A percentile compares a stretch with the other conserved stretches of the same genome.
These are phyloP conservation scores for Quercus cerris DNA, from an alignment of 306 rosid genomes.

Conservation along the genomic window DNA sequence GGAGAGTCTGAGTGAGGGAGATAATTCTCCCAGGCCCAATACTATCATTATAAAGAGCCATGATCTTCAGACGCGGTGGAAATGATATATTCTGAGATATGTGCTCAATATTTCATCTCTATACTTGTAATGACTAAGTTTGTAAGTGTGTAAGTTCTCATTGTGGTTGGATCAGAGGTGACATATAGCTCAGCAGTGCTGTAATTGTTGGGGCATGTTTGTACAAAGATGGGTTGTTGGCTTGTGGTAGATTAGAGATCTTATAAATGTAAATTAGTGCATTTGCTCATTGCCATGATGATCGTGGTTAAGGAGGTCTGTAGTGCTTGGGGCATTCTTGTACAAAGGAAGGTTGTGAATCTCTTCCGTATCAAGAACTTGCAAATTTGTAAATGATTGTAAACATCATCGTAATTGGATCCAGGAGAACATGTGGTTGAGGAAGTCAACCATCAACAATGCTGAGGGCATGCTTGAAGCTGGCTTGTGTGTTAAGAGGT, in stretches of 20 bases:
- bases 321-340: not conserved
- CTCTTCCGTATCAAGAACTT: too few relatives aligned
- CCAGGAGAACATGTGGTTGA: too few relatives aligned
- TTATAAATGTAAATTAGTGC: not conserved
- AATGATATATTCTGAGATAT: not conserved
- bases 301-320: not conserved
- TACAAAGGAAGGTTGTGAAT: too few relatives aligned
- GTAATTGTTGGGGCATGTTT: not conserved
- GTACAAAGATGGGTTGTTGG: not conserved
- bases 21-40: not conserved
- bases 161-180: not conserved
- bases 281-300: not conserved
- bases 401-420: too few relatives aligned
- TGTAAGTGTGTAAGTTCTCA: not conserved
- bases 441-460: too few relatives aligned
- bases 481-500: not conserved
- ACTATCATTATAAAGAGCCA: not conserved
- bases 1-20: not conserved
- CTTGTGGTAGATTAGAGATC: too few relatives aligned
- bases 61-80: not conserved
- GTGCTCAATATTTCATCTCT: not conserved
- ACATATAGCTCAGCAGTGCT: not conserved
- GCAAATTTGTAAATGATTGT: too few relatives aligned
- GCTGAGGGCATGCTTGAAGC: too few relatives aligned
- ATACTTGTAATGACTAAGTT: not conserved